Evolutionary conservation across 345 rosid genomes (phyloP).

Genomic region (Arabidopsis suecica): DNA sequence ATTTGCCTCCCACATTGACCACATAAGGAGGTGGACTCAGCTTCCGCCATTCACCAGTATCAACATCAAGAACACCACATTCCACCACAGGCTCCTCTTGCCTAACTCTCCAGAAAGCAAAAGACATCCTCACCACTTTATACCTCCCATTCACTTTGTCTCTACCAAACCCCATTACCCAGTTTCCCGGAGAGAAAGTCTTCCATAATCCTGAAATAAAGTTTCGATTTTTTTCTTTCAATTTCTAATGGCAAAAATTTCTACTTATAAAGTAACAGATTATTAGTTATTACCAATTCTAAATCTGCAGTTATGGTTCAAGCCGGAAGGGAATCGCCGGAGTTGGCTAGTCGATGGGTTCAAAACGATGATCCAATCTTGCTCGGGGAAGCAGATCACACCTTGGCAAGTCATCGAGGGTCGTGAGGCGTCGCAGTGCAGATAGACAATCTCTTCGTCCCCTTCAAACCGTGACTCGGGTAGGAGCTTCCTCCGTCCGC

Average conservation of each 20-base stretch:
- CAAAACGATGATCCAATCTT: constrained; percentile 9
- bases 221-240: neutral
- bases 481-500: neutral
- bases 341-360: constrained; percentile 13
- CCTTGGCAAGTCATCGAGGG: constrained; percentile 22
- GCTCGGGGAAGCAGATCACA: constrained; percentile 15
- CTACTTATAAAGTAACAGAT: neutral
- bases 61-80: constrained; percentile 6
- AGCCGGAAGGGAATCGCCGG: constrained; percentile 9
- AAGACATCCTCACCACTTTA: constrained; percentile 24
- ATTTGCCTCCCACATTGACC: neutral
- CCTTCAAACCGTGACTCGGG: neutral
- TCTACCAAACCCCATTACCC: constrained; percentile 29
- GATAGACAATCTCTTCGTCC: constrained; percentile 19
- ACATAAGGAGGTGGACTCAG: neutral
- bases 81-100: neutral
- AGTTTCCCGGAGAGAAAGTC: neutral
- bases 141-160: constrained; percentile 5
- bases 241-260: neutral
- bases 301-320: neutral
- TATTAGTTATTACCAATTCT: constrained; percentile 7
- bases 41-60: constrained; percentile 15
- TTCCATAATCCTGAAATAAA: neutral
- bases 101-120: neutral
- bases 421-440: constrained; percentile 23